A percentile compares a stretch with the other conserved stretches of the same genome.
These are phyloP conservation scores for Fusarium virguliforme DNA, from an alignment of 2,329 filamentous ascomycete genomes.

Conservation along the genomic window DNA sequence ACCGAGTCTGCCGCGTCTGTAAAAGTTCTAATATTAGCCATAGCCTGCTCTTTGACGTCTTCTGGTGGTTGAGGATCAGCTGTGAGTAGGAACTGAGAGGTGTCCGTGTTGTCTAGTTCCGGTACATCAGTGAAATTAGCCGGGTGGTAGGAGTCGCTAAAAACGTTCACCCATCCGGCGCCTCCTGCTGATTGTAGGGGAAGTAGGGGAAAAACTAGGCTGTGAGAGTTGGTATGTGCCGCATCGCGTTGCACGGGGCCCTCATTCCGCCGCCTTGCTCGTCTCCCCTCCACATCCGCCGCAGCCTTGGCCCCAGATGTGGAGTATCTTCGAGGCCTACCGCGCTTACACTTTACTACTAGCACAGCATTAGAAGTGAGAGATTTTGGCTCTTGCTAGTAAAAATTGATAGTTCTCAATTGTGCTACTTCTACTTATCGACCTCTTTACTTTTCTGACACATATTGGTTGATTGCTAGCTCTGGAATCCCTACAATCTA, in stretches of 20 bases:
- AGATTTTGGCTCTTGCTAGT: too few species aligned
- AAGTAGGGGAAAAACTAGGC: background rate
- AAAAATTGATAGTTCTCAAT: too few species aligned
- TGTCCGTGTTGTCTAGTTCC: background rate
- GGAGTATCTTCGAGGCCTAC: conserved; percentile 2
- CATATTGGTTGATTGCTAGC: too few species aligned
- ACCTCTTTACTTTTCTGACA: background rate
- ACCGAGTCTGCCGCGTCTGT: background rate
- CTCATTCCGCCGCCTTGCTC: background rate
- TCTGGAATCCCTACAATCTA: too few species aligned
- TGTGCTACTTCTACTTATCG: too few species aligned
- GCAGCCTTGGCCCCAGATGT: too few species aligned
- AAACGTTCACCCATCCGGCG: background rate
- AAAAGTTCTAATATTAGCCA: background rate
- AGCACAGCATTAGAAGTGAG: too few species aligned
- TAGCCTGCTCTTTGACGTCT: background rate
- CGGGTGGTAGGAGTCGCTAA: background rate
- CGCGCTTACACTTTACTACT: too few species aligned
- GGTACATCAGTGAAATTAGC: background rate
- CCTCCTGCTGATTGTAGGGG: background rate
- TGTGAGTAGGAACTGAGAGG: background rate
- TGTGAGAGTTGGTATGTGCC: background rate
- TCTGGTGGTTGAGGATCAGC: background rate
- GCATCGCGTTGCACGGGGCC: background rate
- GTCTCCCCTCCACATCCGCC: conserved; percentile 5